Evolutionary conservation across 345 rosid species (phyloP).

Genomic region (Arabis alpina): DNA sequence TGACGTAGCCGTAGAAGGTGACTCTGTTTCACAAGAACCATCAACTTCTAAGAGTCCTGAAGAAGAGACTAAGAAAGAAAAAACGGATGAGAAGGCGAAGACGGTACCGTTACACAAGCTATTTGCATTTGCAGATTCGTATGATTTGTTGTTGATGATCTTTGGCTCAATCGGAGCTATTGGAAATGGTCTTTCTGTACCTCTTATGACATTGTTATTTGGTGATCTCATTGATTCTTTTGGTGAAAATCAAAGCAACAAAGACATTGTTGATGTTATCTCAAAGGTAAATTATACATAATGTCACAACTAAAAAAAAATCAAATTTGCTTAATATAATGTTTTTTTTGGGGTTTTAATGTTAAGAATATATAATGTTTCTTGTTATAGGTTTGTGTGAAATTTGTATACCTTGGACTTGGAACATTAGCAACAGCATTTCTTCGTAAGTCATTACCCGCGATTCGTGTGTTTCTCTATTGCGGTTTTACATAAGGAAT

Average conservation of each 20-base stretch:
- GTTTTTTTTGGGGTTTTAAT: too few species aligned
- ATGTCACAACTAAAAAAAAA: background rate
- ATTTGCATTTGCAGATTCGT: conserved; percentile 67
- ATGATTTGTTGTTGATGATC: conserved; percentile 61
- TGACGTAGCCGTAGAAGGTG: conserved; percentile 37
- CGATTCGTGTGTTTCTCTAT: background rate
- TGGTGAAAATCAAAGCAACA: conserved; percentile 60
- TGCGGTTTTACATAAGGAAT: background rate
- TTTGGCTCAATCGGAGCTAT: conserved; percentile 67
- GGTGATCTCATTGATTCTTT: conserved; percentile 64
- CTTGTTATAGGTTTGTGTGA: conserved; percentile 59
- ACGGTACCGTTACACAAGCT: conserved; percentile 70
- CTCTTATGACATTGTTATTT: conserved; percentile 70
- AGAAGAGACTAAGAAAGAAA: conserved; percentile 30
- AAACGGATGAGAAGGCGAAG: conserved; percentile 33
- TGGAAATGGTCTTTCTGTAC: conserved; percentile 66
- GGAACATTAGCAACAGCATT: conserved; percentile 65
- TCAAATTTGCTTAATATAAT: too few species aligned
- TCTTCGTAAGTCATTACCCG: conserved; percentile 64
- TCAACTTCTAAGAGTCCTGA: conserved; percentile 49
- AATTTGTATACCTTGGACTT: conserved; percentile 76
- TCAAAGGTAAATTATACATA: conserved; percentile 52
- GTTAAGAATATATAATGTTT: background rate
- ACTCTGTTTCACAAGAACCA: conserved; percentile 44
- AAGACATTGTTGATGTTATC: conserved; percentile 50